Evolutionary conservation across 23 red algal genomes (phyloP).

Genomic region (Chondrus crispus): DNA sequence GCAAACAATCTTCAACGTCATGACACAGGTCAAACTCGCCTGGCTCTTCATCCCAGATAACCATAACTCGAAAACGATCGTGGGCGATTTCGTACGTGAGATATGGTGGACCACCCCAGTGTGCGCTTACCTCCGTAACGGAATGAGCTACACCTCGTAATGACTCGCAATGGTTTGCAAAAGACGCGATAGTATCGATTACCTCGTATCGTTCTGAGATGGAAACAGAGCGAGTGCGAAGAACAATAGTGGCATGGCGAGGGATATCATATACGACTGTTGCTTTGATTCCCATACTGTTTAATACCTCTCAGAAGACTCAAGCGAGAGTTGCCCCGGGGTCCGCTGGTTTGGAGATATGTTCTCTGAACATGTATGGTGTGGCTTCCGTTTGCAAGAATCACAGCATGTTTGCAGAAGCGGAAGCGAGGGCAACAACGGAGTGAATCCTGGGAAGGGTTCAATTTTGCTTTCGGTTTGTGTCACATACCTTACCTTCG

Average conservation of each 20-base stretch:
- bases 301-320: neutral
- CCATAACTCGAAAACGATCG: constrained; percentile 47
- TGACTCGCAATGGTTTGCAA: constrained; percentile 55
- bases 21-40: constrained; percentile 24
- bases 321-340: neutral
- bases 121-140: constrained; percentile 37
- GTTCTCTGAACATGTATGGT: too few relatives aligned
- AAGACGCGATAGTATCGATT: constrained; percentile 43
- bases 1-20: constrained; percentile 39
- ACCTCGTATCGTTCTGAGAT: constrained; percentile 4
- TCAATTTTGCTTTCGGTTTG: too few relatives aligned
- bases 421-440: too few relatives aligned
- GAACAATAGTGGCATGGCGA: constrained; percentile 37
- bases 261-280: constrained; percentile 53
- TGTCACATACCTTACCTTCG: too few relatives aligned
- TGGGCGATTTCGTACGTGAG: constrained; percentile 34
- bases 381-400: too few relatives aligned
- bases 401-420: too few relatives aligned
- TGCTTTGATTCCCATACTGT: constrained; percentile 46
- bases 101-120: constrained; percentile 60
- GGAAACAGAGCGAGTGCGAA: constrained; percentile 19
- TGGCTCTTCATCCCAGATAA: constrained; percentile 34
- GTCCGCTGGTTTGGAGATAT: too few relatives aligned
- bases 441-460: too few relatives aligned
- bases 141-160: constrained; percentile 37